Base-by-base conservation (phyloP, 2,329 filamentous ascomycete genomes). In the Fusarium sp. region DNA sequence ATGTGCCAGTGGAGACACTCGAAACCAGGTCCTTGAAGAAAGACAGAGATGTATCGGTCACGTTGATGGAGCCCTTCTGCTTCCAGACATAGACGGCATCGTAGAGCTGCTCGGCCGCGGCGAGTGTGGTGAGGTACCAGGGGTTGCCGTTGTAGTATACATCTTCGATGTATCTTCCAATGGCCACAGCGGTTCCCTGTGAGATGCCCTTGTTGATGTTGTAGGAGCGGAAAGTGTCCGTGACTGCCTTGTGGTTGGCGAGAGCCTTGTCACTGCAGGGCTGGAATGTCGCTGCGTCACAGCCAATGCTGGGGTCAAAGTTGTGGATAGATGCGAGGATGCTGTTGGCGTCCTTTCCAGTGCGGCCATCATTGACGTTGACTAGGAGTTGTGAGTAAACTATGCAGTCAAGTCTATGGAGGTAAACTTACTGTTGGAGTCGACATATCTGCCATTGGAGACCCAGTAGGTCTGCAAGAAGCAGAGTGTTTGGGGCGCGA, bases 51-150 rank as follows among this genome's bases (percentile, higher is more conserved):
- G 86, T 87, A 0, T 85, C 83, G 6, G 90, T 92, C 55, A 96
- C 88, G 1, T 87, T 88, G 76, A 97, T 87, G 7, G 86, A 91
- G 1, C 90, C 91, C 29, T 86, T 81, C 38, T 85, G 82, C 70
- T 92, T 86, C 92, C 93, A 96, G 58, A 92, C 90, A 73, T 92
- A 91, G 2, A 95, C 78, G 1, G 94, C 92, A 75, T 93, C 91
- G 80, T 95, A 96, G 4, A 97, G 87, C 79, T 93, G 92, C 81
- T 96, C 94, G 4, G 93, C 94, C 0, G 93, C 93, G 2, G 93
- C 93, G 33, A 94, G 86, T 1, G 92, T 96, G 75, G 88, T 88
- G 14, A 96, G 86, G 76, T 94, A 93, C 94, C 94, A 96, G 2
- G 94, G 94, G 80, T 96, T 95, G 1, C 93, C 93, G 69, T 90